Evolutionary conservation across 345 rosid genomes (phyloP).

Genomic region (Dipteronia dyeriana): DNA sequence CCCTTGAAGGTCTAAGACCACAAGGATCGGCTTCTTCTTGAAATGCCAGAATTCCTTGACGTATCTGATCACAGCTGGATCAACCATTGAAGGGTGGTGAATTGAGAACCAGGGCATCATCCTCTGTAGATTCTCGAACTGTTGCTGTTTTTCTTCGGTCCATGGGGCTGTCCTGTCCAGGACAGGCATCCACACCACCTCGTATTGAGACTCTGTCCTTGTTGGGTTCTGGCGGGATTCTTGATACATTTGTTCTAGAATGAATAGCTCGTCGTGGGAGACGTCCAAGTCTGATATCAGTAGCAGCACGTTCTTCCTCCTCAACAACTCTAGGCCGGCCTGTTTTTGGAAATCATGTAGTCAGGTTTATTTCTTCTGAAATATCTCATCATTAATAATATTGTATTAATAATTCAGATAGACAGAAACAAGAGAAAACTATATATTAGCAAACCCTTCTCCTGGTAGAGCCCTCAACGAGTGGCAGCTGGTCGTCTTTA

Average conservation of each 20-base stretch:
- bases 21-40: conserved; percentile 51
- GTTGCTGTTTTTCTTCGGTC: conserved; percentile 23
- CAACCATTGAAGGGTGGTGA: conserved; percentile 48
- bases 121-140: conserved; percentile 33
- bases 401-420: neutral
- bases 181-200: conserved; percentile 70
- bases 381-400: no score
- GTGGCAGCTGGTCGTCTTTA: conserved; percentile 47
- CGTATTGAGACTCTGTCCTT: conserved; percentile 50
- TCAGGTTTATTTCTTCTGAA: no score
- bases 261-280: conserved; percentile 34
- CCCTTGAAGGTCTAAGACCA: conserved; percentile 61
- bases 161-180: conserved; percentile 40
- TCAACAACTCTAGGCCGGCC: conserved; percentile 47
- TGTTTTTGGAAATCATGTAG: conserved; percentile 19
- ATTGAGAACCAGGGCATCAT: conserved; percentile 71
- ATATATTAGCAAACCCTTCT: conserved; percentile 43
- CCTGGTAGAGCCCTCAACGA: conserved; percentile 53
- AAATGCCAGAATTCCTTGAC: conserved; percentile 65
- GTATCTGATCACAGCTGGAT: conserved; percentile 49
- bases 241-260: conserved; percentile 40
- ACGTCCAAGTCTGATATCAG: conserved; percentile 57
- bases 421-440: neutral
- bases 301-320: conserved; percentile 53
- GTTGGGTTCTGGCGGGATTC: conserved; percentile 37